Conservation (phyloP, 495 filamentous ascomycete genomes). For the Durotheca rogersii region DNA sequence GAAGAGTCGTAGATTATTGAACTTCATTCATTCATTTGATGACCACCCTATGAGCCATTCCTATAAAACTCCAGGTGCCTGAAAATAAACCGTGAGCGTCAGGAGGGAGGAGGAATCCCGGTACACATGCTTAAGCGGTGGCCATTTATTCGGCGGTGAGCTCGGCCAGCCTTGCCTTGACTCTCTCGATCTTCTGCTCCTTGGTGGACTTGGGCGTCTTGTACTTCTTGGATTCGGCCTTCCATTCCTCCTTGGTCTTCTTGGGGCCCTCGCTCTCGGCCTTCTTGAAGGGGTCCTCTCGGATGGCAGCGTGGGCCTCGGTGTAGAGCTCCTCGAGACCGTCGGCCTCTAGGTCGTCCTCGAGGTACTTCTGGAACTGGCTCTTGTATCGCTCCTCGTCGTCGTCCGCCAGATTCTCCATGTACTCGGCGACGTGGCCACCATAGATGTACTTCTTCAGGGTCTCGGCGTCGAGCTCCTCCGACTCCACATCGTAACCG, state of each 20-base stretch:
- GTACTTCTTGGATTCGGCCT: slow-evolving; percentile 92
- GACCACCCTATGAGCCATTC: slow-evolving; percentile 35
- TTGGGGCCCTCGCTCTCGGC: slow-evolving; percentile 71
- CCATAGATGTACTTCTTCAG: slow-evolving; percentile 99
- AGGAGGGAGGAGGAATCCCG: slow-evolving; percentile 30
- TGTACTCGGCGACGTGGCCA: slow-evolving; percentile 98
- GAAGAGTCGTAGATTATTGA: slow-evolving; percentile 33
- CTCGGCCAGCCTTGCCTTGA: slow-evolving; percentile 86
- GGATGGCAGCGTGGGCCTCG: slow-evolving; percentile 95
- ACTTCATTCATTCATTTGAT: slow-evolving; percentile 38
- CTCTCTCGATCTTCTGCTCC: slow-evolving; percentile 72
- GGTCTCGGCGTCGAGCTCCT: slow-evolving; percentile 94
- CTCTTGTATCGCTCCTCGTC: slow-evolving; percentile 99
- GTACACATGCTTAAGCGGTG: slow-evolving; percentile 30
- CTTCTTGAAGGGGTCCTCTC: slow-evolving; percentile 97
- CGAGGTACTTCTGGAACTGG: slow-evolving; percentile 96
- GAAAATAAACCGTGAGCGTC: slow-evolving; percentile 35
- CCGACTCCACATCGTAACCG: slow-evolving; percentile 91
- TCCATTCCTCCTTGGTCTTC: slow-evolving; percentile 97
- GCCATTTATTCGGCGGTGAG: slow-evolving; percentile 51
- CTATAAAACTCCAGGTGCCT: slow-evolving; percentile 38
- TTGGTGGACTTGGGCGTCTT: slow-evolving; percentile 70
- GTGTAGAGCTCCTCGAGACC: slow-evolving; percentile 95
- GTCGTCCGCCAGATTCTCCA: slow-evolving; percentile 99
- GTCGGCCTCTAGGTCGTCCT: slow-evolving; percentile 94